Percentiles rank a stretch among this genome's conserved stretches.
phyloP scores from a whole-genome alignment of 2,329 filamentous ascomycete species.

The Aspergillus nomiae region DNA sequence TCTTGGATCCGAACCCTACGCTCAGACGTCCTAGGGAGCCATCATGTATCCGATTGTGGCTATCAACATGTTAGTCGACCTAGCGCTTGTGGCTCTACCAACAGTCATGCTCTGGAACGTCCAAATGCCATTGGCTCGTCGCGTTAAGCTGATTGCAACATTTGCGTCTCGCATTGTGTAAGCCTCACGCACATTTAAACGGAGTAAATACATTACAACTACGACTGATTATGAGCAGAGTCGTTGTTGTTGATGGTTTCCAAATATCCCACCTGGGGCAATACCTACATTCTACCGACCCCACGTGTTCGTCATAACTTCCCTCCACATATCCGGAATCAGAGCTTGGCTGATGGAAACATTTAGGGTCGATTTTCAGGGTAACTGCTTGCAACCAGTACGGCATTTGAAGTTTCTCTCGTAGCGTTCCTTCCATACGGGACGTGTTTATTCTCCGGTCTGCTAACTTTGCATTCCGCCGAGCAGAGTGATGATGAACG shows the following conservation, averaged over 20 bases:
- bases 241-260: background rate
- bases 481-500: conserved; percentile 15
- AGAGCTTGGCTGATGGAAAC: background rate
- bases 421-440: too few relatives aligned
- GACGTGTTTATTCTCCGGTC: background rate
- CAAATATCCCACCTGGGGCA: conserved; percentile 5
- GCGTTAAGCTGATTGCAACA: conserved; percentile 2
- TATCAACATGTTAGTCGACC: conserved; percentile 12
- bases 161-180: conserved; percentile 8
- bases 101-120: conserved; percentile 16
- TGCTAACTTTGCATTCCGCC: background rate
- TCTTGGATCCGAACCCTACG: background rate
- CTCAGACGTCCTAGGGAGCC: conserved; percentile 13
- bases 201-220: background rate
- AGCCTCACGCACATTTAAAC: background rate
- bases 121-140: conserved; percentile 11
- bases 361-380: conserved; percentile 14
- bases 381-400: conserved; percentile 18
- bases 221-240: background rate
- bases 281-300: conserved; percentile 14
- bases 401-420: background rate
- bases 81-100: conserved; percentile 8
- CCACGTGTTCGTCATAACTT: conserved; percentile 11
- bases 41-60: conserved; percentile 14
- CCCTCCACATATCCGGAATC: background rate